Evolutionary conservation across 306 rosid species (phyloP).

Genomic region (Chamaecrista fasciculata): DNA sequence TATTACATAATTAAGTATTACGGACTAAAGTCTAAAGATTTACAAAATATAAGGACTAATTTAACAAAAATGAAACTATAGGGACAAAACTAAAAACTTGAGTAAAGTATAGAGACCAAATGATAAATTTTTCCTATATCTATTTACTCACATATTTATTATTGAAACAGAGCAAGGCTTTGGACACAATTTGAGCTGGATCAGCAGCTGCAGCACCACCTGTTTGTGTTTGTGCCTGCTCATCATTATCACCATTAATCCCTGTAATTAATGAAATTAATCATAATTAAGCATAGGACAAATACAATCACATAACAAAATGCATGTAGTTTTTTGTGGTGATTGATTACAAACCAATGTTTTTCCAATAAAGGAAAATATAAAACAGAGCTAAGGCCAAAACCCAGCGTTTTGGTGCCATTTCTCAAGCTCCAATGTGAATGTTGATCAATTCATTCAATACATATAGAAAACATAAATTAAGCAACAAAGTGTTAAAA

Average conservation of each 20-base stretch:
- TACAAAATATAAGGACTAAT: too few species aligned
- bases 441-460: not conserved
- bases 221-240: conserved; percentile 17
- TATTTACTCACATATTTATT: conserved; percentile 63
- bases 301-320: too few species aligned
- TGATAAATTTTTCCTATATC: too few species aligned
- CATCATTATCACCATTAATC: conserved; percentile 39
- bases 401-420: conserved; percentile 45
- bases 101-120: too few species aligned
- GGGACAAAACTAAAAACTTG: too few species aligned
- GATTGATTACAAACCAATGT: conserved; percentile 42
- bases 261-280: not conserved
- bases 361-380: conserved; percentile 32
- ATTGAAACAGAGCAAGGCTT: conserved; percentile 81
- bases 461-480: not conserved
- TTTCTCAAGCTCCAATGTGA: conserved; percentile 30
- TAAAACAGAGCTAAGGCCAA: conserved; percentile 39
- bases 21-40: too few species aligned
- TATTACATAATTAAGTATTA: too few species aligned
- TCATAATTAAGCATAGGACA: too few species aligned
- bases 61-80: too few species aligned
- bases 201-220: conserved; percentile 35
- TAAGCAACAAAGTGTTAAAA: not conserved
- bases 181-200: conserved; percentile 61
- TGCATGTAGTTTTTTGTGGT: not conserved